A percentile compares a stretch with the other conserved stretches of the same genome.
phyloP scores from a whole-genome alignment of 1,139 yeast species.

The Chernovozyma aurita region DNA sequence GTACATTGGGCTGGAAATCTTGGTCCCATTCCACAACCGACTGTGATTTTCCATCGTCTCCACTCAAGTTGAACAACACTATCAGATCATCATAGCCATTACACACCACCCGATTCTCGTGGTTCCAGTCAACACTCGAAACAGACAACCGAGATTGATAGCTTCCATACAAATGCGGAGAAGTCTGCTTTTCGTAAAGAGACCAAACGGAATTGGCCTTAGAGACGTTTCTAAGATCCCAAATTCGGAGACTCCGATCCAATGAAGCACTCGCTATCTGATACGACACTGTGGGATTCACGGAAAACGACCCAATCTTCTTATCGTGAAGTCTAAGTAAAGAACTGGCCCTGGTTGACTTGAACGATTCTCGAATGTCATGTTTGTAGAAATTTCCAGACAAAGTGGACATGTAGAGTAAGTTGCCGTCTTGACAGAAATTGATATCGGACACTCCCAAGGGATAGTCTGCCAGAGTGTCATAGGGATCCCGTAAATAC shows the following conservation, averaged over 20 bases:
- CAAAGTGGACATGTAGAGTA: conserved; percentile 69
- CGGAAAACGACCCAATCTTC: conserved; percentile 82
- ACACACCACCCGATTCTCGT: conserved; percentile 70
- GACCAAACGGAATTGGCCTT: conserved; percentile 38
- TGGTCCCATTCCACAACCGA: conserved; percentile 25
- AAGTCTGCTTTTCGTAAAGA: conserved; percentile 28
- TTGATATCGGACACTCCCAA: conserved; percentile 64
- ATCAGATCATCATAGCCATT: conserved; percentile 91
- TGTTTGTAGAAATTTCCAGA: conserved; percentile 71
- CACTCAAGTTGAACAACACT: conserved; percentile 41
- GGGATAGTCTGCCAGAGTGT: conserved; percentile 21
- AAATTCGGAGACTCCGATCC: conserved; percentile 75
- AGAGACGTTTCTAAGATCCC: conserved; percentile 69
- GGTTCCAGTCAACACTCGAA: conserved; percentile 84
- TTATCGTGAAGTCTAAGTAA: conserved; percentile 72
- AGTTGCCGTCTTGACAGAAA: conserved; percentile 37
- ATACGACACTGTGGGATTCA: conserved; percentile 57
- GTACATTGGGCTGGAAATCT: conserved; percentile 16
- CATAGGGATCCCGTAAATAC: conserved; percentile 48
- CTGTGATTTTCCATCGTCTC: conserved; percentile 6
- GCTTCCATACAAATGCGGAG: conserved; percentile 57
- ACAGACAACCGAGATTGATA: conserved; percentile 74
- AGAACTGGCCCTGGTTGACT: conserved; percentile 22
- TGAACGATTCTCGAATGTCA: conserved; percentile 54
- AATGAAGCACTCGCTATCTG: conserved; percentile 84